These are phyloP conservation scores for Oryza glumipatula DNA, from an alignment of 176 grass and related monocot species.

Conservation along the genomic window DNA sequence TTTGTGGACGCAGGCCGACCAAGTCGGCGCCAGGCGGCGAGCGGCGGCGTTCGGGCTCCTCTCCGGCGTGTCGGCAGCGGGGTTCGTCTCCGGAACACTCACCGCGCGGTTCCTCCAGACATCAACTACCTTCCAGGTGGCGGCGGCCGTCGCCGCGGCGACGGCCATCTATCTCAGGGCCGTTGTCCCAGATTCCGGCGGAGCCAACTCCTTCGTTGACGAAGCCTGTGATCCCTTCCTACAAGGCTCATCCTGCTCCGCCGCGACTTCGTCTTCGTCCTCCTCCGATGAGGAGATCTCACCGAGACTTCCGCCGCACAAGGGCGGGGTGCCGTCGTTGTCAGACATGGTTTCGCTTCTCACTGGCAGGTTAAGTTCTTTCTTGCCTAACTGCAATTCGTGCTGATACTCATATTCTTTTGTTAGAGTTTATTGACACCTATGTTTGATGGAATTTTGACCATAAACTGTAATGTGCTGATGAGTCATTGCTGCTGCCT, in stretches of 20 bases:
- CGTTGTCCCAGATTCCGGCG: slow-evolving; percentile 62
- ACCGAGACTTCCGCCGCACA: slow-evolving; percentile 41
- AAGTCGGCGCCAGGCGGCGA: slow-evolving; percentile 53
- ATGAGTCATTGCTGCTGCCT: not conserved
- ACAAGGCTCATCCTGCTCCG: slow-evolving; percentile 28
- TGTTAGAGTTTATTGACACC: not conserved
- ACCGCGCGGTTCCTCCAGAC: slow-evolving; percentile 82
- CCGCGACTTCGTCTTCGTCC: slow-evolving; percentile 32
- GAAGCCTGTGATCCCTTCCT: slow-evolving; percentile 63
- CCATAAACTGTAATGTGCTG: not conserved
- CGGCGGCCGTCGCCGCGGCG: slow-evolving; percentile 49
- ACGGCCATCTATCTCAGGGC: slow-evolving; percentile 66
- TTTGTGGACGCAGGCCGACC: slow-evolving; percentile 67
- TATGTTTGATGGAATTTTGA: not conserved
- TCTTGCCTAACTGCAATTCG: not conserved
- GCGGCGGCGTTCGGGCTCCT: slow-evolving; percentile 69
- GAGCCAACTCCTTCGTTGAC: slow-evolving; percentile 36
- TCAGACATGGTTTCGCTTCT: slow-evolving; percentile 72
- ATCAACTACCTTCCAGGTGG: slow-evolving; percentile 77
- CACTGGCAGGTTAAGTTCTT: slow-evolving; percentile 57
- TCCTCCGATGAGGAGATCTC: slow-evolving; percentile 47
- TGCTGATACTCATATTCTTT: not conserved
- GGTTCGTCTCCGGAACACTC: slow-evolving; percentile 80
- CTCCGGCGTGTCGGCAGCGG: slow-evolving; percentile 70
- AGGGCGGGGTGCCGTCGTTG: slow-evolving; percentile 54